Percentiles rank a stretch among this genome's conserved stretches.
These are phyloP conservation scores for Dioscorea zingiberensis DNA, from an alignment of 106 monocot genomes.

Conservation along the genomic window DNA sequence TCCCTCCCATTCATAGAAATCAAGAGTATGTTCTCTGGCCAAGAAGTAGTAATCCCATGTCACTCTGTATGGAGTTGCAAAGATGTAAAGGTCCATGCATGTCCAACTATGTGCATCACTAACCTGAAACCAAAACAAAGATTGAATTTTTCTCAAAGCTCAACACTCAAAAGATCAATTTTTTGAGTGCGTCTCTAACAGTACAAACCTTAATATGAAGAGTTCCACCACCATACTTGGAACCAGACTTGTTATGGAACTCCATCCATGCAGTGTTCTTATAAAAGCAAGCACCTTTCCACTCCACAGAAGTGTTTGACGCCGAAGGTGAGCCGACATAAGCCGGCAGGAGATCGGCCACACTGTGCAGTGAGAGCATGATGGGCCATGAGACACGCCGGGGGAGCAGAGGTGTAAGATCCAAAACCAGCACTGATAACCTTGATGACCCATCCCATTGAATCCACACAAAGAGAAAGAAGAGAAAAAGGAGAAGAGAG, in stretches of 20 bases:
- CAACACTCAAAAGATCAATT: too few relatives aligned
- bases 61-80: slow-evolving; percentile 79
- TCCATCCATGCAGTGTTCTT: slow-evolving; percentile 57
- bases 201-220: slow-evolving; percentile 41
- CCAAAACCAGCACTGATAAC: slow-evolving; percentile 10
- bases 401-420: slow-evolving; percentile 66
- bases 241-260: slow-evolving; percentile 11
- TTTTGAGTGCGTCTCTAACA: too few relatives aligned
- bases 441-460: too few relatives aligned
- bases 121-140: slow-evolving; percentile 28
- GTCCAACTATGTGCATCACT: slow-evolving; percentile 65
- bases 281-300: slow-evolving; percentile 70
- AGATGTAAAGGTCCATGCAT: slow-evolving; percentile 75
- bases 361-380: slow-evolving; percentile 62
- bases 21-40: slow-evolving; percentile 39
- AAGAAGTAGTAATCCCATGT: slow-evolving; percentile 73
- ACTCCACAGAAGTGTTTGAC: slow-evolving; percentile 27
- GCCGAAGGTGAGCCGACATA: slow-evolving; percentile 60
- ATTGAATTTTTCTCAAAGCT: too few relatives aligned
- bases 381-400: slow-evolving; percentile 73
- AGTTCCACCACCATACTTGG: slow-evolving; percentile 35
- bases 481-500: too few relatives aligned
- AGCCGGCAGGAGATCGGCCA: slow-evolving; percentile 66
- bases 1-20: slow-evolving; percentile 1
- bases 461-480: too few relatives aligned